Evolutionary conservation across 768 basidiomycete species (phyloP).

Genomic region (Tricholoma bakamatsutake): DNA sequence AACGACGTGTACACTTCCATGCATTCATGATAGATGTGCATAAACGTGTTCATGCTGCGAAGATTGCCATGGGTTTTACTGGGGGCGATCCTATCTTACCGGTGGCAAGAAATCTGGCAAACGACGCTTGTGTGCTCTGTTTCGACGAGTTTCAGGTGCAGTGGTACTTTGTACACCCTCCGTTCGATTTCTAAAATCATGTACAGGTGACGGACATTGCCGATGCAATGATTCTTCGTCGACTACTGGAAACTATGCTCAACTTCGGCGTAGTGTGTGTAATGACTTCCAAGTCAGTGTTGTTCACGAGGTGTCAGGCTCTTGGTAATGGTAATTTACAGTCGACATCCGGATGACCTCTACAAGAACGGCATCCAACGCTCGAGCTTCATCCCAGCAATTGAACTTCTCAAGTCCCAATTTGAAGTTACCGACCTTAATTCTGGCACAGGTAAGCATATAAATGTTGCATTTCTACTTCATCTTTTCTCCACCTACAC

Average conservation of each 20-base stretch:
- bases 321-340: conserved; percentile 25
- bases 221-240: conserved; percentile 95
- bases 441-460: conserved; percentile 80
- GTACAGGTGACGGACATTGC: conserved; percentile 90
- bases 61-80: conserved; percentile 58
- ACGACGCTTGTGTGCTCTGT: conserved; percentile 80
- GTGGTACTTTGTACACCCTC: conserved; percentile 9
- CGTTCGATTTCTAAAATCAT: not conserved
- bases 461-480: not conserved
- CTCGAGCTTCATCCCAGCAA: conserved; percentile 89
- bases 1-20: conserved; percentile 94
- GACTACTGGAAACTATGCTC: conserved; percentile 81
- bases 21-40: conserved; percentile 99
- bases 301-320: not conserved
- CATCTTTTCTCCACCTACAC: conserved; percentile 3
- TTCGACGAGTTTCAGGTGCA: conserved; percentile 97
- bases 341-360: conserved; percentile 94
- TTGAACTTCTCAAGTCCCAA: conserved; percentile 82
- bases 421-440: conserved; percentile 91
- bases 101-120: conserved; percentile 82
- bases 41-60: conserved; percentile 82
- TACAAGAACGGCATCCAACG: conserved; percentile 99
- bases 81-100: conserved; percentile 83
- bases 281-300: conserved; percentile 93
- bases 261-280: conserved; percentile 89